Base-by-base conservation (phyloP, 208 protist species). In the Leishmania aethiopica region DNA sequence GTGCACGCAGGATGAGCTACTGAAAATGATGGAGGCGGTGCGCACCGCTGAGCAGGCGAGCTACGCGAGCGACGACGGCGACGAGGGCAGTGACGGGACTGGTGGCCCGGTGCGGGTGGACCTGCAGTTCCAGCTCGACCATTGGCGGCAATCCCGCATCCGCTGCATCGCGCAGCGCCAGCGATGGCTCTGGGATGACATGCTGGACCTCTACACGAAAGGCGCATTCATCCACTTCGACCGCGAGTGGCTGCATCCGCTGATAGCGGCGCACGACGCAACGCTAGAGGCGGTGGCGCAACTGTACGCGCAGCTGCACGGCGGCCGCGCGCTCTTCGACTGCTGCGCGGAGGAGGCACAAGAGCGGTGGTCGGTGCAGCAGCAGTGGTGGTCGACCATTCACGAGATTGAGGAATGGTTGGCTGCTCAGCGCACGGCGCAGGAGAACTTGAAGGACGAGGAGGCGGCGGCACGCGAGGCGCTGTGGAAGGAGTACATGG, bases 101-200 rank as follows among this genome's bases (percentile, higher is more conserved):
- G 83, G 71, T 11, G 83, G 47, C 5, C n/a, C 80, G 69, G 83
- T 86, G 37, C 78, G 83, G 22, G 83, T 86, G 8, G 83, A 86
- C 32, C 37, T 86, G 37, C 83, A 83, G 74, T 86, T 86, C 66
- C 83, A 84, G 83, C 64, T 25, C n/a, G 55, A 77, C 53, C 79
- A 75, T n/a, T 95, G 80, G 86, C 78, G 78, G 75, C 77, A 79
- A 82, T 83, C 35, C 32, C 81, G 79, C 75, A 80, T 17, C 22
- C 35, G 47, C n/a, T 71, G 59, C 35, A 45, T 83, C 6, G 76
- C 76, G 67, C 91, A 89, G 47, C 91, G 93, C 17, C 75, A 82
- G 62, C 75, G 69, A 49, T 96, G 88, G 89, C 82, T 94, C 6
- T 79, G 81, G 40, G 86, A 76, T 67, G 85, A 91, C 79, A 85